phyloP scores from a whole-genome alignment of 2,329 filamentous ascomycete species.

The Orbilia javanica region DNA sequence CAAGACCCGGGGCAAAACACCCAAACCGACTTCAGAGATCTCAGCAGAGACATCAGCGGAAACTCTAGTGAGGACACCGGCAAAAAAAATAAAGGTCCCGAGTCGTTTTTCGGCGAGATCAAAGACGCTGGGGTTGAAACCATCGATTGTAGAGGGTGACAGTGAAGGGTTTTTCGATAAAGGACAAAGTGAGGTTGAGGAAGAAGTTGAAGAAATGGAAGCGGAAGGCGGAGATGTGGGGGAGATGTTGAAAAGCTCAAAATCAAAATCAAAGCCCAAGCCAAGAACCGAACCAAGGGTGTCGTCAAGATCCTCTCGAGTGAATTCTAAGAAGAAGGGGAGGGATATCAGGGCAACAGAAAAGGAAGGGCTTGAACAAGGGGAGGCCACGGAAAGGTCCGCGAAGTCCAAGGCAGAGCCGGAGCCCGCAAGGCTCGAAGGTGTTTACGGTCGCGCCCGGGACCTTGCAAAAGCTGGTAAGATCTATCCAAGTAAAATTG shows the following conservation, averaged over 20 bases:
- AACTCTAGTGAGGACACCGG: background rate
- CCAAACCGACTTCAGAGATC: background rate
- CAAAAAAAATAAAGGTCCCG: constrained; percentile 1
- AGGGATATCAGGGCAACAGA: background rate
- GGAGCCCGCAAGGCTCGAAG: constrained; percentile 10
- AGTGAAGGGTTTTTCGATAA: background rate
- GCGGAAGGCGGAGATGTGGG: background rate
- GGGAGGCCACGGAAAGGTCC: background rate
- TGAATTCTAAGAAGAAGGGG: background rate
- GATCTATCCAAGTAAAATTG: constrained; percentile 30
- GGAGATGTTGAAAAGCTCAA: background rate
- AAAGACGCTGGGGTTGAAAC: background rate
- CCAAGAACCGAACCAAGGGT: background rate
- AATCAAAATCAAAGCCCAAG: background rate
- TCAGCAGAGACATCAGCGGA: constrained; percentile 9
- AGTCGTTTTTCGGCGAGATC: background rate
- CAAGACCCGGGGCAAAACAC: background rate
- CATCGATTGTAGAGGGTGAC: background rate
- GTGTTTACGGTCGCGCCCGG: constrained; percentile 32
- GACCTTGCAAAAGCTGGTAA: constrained; percentile 31
- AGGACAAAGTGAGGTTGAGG: background rate
- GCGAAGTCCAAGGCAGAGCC: background rate
- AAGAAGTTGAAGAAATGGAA: constrained; percentile 1
- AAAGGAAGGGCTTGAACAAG: background rate
- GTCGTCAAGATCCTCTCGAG: background rate